These are phyloP conservation scores for Crithidia acanthocephali DNA, from an alignment of 208 protist genomes.

Conservation along the genomic window DNA sequence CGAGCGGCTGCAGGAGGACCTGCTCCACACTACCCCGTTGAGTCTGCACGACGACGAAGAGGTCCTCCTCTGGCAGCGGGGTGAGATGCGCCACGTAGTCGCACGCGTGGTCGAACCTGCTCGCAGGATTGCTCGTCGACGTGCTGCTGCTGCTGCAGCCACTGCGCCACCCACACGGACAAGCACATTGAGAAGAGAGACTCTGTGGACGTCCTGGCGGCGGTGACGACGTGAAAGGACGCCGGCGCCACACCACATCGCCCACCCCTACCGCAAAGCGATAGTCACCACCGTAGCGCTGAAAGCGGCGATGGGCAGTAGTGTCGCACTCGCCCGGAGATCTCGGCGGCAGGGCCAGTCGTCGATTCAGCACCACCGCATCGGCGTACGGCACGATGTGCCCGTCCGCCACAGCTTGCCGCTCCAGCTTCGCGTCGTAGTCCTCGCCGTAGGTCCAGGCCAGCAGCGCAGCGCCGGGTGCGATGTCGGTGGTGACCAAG, in stretches of 20 bases:
- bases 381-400: slow-evolving; percentile 69
- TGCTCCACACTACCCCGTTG: slow-evolving; percentile 35
- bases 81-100: not conserved
- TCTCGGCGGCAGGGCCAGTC: slow-evolving; percentile 4
- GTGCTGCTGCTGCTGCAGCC: not conserved
- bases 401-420: slow-evolving; percentile 64
- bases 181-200: not conserved
- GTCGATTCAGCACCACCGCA: slow-evolving; percentile 63
- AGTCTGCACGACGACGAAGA: slow-evolving; percentile 75
- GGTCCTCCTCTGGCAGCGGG: slow-evolving; percentile 46
- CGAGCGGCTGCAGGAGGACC: slow-evolving; percentile 55
- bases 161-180: too few species aligned
- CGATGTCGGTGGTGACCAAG: slow-evolving; percentile 75
- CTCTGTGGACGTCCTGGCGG: not conserved
- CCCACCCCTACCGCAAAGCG: slow-evolving; percentile 66
- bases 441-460: slow-evolving; percentile 91
- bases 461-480: slow-evolving; percentile 63
- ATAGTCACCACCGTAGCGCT: slow-evolving; percentile 85
- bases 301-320: slow-evolving; percentile 19
- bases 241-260: slow-evolving; percentile 84
- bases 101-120: not conserved
- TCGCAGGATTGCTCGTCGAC: too few species aligned
- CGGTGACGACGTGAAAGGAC: slow-evolving; percentile 9
- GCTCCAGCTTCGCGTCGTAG: slow-evolving; percentile 88
- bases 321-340: not conserved